Percentiles rank a stretch among this genome's conserved stretches.
phyloP scores from a whole-genome alignment of 306 rosid species.

The Begonia peltatifolia region DNA sequence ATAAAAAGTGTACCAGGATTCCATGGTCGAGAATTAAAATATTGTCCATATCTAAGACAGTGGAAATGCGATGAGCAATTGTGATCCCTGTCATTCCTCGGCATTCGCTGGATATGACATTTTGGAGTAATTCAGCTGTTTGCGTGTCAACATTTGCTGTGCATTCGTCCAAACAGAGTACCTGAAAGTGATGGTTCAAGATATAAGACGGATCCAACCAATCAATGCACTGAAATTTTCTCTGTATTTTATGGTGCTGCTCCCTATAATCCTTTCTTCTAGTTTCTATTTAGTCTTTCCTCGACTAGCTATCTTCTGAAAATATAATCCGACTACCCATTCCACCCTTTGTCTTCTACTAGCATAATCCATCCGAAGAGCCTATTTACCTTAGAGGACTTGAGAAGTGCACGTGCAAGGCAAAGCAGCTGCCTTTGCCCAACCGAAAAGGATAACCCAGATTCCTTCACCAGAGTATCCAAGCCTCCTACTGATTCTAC shows the following conservation, averaged over 20 bases:
- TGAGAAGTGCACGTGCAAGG: conserved; percentile 91
- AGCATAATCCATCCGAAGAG: not conserved
- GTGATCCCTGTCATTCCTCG: conserved; percentile 72
- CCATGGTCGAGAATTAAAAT: conserved; percentile 76
- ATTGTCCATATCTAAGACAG: conserved; percentile 63
- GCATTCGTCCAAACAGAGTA: conserved; percentile 95
- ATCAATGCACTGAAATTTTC: too few relatives aligned
- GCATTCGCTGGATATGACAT: conserved; percentile 61
- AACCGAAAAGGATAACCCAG: conserved; percentile 71
- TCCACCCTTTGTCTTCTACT: too few relatives aligned
- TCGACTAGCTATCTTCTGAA: too few relatives aligned
- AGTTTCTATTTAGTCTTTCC: too few relatives aligned
- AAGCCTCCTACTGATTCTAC: conserved; percentile 76
- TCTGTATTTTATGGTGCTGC: too few relatives aligned
- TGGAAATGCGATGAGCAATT: conserved; percentile 92
- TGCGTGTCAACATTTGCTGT: conserved; percentile 77
- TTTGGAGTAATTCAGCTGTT: conserved; percentile 74
- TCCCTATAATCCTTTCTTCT: too few relatives aligned
- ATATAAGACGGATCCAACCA: too few relatives aligned
- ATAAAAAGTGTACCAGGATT: conserved; percentile 41
- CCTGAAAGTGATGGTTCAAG: conserved; percentile 23
- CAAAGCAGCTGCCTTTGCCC: conserved; percentile 96
- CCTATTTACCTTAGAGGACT: conserved; percentile 53
- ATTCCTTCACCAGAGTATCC: conserved; percentile 48
- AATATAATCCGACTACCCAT: too few relatives aligned